Evolutionary conservation across 352 stramenopile species (phyloP).

Genomic region (Pythium scleroteichum): DNA sequence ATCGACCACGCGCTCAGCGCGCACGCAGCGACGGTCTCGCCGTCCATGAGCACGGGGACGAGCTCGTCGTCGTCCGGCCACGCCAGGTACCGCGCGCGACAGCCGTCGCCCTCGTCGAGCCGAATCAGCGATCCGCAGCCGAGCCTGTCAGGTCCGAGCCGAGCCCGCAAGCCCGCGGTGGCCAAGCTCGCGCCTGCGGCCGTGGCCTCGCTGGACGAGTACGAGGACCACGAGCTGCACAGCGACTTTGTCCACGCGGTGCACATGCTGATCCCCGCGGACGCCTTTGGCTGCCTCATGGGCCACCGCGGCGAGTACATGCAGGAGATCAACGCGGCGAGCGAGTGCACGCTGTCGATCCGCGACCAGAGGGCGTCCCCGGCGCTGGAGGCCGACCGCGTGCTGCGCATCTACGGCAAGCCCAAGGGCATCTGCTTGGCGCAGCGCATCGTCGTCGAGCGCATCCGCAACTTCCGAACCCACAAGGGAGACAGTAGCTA

Average conservation of each 20-base stretch:
- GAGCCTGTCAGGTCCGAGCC: not conserved
- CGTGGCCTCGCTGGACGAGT: conserved; percentile 41
- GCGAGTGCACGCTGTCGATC: conserved; percentile 57
- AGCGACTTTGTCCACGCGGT: conserved; percentile 56
- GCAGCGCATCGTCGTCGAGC: conserved; percentile 59
- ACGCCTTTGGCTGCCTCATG: conserved; percentile 50
- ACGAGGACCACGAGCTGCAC: conserved; percentile 59
- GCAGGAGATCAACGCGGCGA: conserved; percentile 44
- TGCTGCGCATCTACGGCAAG: conserved; percentile 63
- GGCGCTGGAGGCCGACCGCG: conserved; percentile 45
- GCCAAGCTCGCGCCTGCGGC: conserved; percentile 9
- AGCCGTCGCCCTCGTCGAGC: not conserved
- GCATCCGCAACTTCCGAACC: conserved; percentile 46
- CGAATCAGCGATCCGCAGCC: not conserved
- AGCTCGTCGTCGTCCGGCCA: conserved; percentile 22
- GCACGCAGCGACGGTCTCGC: conserved; percentile 13
- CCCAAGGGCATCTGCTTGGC: conserved; percentile 59
- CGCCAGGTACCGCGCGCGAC: not conserved
- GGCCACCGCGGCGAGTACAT: conserved; percentile 52
- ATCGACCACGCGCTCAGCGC: not conserved
- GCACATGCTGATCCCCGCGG: conserved; percentile 65
- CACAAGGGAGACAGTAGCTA: conserved; percentile 59
- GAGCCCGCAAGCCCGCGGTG: not conserved
- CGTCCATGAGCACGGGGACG: conserved; percentile 18
- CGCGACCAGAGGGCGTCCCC: conserved; percentile 36